Evolutionary conservation across 495 filamentous ascomycete genomes (phyloP), one percentile per base, ranked within the genome.

Genomic region (Emericellopsis terricola): DNA sequence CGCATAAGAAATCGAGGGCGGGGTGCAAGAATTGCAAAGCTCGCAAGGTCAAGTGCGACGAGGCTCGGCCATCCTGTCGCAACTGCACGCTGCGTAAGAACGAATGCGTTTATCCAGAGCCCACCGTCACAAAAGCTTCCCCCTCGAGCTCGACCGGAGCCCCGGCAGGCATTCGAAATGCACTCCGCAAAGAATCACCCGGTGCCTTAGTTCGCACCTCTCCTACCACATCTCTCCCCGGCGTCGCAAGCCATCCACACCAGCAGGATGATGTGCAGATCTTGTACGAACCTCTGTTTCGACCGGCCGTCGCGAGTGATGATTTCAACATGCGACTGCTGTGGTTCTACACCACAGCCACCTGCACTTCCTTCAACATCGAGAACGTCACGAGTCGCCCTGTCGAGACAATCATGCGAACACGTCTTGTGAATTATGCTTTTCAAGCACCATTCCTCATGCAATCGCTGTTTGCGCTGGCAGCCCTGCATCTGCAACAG

Each of bases 11-110:
- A 42, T 64, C 61, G 0, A 51, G 62, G 28, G 47, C 46, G n/a
- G 65, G 65, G 16, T 69, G 65, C 41, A 56, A 59, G 34, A 57
- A 47, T 38, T 59, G 59, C 43, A 67, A 66, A 46, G 40, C 49
- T 32, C 48, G 50, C 34, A 57, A 59, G 41, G 47, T 52, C 29
- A 51, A 68, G 52, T 68, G 65, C 37, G 64, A 69, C 43, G 64
- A 69, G 40, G 43, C 30, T 7, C 54, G 53, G 16, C 64, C 65
- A 0, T 36, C 43, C n/a, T 70, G 65, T 38, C 49, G 48, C 17
- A 43, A 52, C 30, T 70, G 65, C 37, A 46, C 40, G 18, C 48
- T 56, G 41, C 51, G 63, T 33, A 53, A 52, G 24, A 53, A 62
- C 20, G 45, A 37, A 2, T 70, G 63, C 37, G 38, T 55, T 34